These are phyloP conservation scores for Aspergillus quadricinctus DNA, from an alignment of 2,329 filamentous ascomycete species.

Conservation along the genomic window DNA sequence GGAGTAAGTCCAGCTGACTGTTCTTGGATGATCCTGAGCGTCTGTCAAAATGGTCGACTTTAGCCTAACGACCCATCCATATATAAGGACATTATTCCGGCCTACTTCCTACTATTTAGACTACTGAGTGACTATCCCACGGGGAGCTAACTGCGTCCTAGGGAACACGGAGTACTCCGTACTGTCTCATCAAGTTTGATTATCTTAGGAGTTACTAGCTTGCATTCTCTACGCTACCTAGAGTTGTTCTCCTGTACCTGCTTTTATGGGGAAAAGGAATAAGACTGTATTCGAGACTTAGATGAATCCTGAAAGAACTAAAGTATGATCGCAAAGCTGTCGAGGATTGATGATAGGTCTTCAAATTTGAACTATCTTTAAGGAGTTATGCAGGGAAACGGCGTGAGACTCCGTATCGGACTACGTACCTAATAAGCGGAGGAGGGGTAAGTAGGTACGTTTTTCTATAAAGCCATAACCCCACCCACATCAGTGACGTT, in stretches of 20 bases:
- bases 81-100: background rate
- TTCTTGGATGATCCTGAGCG: background rate
- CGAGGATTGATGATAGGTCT: background rate
- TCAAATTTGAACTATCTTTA: background rate
- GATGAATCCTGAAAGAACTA: background rate
- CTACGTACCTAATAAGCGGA: background rate
- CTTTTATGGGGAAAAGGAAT: background rate
- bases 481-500: conserved; percentile 2
- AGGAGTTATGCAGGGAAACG: background rate
- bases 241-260: background rate
- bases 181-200: background rate
- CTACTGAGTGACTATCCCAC: background rate
- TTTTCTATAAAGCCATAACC: background rate
- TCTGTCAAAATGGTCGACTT: background rate
- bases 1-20: background rate
- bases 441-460: background rate
- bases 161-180: background rate
- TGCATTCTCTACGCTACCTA: background rate
- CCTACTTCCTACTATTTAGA: background rate
- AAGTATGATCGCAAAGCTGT: background rate
- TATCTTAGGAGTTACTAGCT: background rate
- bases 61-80: background rate
- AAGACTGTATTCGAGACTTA: background rate
- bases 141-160: background rate
- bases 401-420: background rate